phyloP scores from a whole-genome alignment of 2,329 filamentous ascomycete genomes.

The Aspergillus hiratsukae region DNA sequence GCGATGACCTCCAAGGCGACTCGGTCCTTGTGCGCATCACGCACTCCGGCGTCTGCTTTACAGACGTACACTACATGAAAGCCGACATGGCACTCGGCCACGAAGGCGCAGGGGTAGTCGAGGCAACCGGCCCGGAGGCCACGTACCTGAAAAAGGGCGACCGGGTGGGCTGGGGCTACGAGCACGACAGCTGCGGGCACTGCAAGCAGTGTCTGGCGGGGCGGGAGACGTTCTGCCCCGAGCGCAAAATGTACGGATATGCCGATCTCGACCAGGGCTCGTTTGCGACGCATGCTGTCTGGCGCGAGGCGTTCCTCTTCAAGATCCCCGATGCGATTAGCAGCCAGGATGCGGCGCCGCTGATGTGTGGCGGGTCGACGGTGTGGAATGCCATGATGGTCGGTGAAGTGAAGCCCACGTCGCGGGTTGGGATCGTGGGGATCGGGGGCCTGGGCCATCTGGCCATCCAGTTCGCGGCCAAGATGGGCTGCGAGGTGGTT shows the following conservation, averaged over 20 bases:
- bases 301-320: slow-evolving; percentile 38
- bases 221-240: slow-evolving; percentile 29
- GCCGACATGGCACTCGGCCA: slow-evolving; percentile 36
- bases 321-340: slow-evolving; percentile 28
- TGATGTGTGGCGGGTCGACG: slow-evolving; percentile 39
- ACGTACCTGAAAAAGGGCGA: slow-evolving; percentile 37
- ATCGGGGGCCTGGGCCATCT: slow-evolving; percentile 70
- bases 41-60: slow-evolving; percentile 64
- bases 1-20: slow-evolving; percentile 26
- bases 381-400: slow-evolving; percentile 29
- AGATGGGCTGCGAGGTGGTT: slow-evolving; percentile 58
- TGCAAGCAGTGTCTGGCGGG: slow-evolving; percentile 34
- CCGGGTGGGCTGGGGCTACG: slow-evolving; percentile 41
- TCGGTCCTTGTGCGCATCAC: slow-evolving; percentile 61
- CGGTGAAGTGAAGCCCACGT: slow-evolving; percentile 17
- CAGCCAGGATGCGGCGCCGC: slow-evolving; percentile 28
- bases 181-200: slow-evolving; percentile 34
- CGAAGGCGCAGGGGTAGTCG: slow-evolving; percentile 35
- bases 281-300: slow-evolving; percentile 35
- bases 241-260: slow-evolving; percentile 33
- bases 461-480: slow-evolving; percentile 64
- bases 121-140: slow-evolving; percentile 27
- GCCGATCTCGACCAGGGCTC: slow-evolving; percentile 36
- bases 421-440: slow-evolving; percentile 64
- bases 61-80: slow-evolving; percentile 42